phyloP scores from a whole-genome alignment of 441 rosid genomes.

The Corymbia citriodora region DNA sequence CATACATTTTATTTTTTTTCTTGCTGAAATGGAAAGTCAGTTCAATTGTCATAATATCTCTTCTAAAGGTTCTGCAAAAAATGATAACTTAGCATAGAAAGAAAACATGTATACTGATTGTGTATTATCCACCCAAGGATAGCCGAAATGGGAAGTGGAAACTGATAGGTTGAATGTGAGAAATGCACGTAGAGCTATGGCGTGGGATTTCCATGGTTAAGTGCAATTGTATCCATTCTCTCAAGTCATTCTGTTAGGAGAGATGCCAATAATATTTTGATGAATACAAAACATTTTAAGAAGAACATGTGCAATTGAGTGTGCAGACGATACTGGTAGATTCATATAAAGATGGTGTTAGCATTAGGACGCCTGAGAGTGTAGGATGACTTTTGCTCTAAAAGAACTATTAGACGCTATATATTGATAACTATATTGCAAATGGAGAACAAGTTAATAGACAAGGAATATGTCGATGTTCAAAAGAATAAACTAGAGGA shows the following conservation, averaged over 20 bases:
- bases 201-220: too few relatives aligned
- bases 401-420: background rate
- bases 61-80: background rate
- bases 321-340: background rate
- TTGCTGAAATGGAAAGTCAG: background rate
- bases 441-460: background rate
- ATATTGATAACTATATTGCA: background rate
- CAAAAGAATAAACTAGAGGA: background rate
- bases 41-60: background rate
- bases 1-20: too few relatives aligned
- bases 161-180: background rate
- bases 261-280: too few relatives aligned
- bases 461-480: background rate
- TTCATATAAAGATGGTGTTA: background rate
- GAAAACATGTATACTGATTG: background rate
- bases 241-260: background rate
- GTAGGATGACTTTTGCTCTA: background rate
- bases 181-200: too few relatives aligned
- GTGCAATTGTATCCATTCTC: background rate
- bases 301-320: background rate
- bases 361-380: background rate
- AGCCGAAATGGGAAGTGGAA: background rate
- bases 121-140: background rate
- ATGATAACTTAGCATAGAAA: background rate
- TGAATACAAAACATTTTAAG: background rate